Conservation (phyloP, 2,329 filamentous ascomycete species). For the Alternaria brassicicola region DNA sequence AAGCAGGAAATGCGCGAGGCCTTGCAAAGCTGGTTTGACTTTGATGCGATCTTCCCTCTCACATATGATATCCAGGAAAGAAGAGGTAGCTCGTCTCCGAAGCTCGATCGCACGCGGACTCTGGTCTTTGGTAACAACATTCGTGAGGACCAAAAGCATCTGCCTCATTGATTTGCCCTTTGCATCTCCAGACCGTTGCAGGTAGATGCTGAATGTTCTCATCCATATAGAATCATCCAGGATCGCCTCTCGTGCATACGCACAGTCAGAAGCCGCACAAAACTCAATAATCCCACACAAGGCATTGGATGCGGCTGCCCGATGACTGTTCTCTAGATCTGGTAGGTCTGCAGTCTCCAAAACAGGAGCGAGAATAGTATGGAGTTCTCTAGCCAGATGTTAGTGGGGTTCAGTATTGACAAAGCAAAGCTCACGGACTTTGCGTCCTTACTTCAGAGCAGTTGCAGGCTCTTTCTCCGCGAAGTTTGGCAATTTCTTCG, state of each 20-base stretch:
- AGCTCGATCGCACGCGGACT: constrained; percentile 31
- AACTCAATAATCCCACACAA: constrained; percentile 54
- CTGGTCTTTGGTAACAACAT: constrained; percentile 41
- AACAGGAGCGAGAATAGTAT: constrained; percentile 35
- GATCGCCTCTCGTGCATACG: constrained; percentile 38
- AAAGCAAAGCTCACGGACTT: constrained; percentile 43
- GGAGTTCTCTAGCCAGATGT: constrained; percentile 36
- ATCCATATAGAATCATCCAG: constrained; percentile 49
- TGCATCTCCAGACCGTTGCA: constrained; percentile 51
- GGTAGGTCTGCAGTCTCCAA: constrained; percentile 43
- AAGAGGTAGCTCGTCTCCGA: constrained; percentile 38
- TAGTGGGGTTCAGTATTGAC: constrained; percentile 20
- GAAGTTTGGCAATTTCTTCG: constrained; percentile 35
- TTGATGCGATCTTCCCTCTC: constrained; percentile 66
- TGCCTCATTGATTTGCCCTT: constrained; percentile 57
- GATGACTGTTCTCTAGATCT: constrained; percentile 46
- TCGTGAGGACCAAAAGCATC: constrained; percentile 51
- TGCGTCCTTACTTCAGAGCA: constrained; percentile 47
- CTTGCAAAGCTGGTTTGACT: constrained; percentile 72
- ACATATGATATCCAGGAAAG: constrained; percentile 64
- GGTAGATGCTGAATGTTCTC: constrained; percentile 49
- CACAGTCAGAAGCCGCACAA: constrained; percentile 40
- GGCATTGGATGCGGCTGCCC: constrained; percentile 56
- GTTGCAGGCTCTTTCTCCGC: constrained; percentile 29
- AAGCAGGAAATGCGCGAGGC: constrained; percentile 68